Base-by-base conservation (phyloP, 2,329 filamentous ascomycete species). In the Sclerotinia spermophila region DNA sequence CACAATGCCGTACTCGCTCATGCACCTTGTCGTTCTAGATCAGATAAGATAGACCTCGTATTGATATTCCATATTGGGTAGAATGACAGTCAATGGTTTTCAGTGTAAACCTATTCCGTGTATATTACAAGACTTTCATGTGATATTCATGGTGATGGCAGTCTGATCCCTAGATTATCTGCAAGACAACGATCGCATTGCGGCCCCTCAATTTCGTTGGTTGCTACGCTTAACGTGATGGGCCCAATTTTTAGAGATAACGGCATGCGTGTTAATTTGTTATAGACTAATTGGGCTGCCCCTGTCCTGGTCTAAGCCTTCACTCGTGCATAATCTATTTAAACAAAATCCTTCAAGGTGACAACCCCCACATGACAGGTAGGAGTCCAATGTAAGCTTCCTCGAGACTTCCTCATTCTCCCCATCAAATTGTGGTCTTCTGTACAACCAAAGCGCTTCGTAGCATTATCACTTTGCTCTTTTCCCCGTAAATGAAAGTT, bases 141-240 rank as follows among this genome's bases (percentile, higher is more conserved):
- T 17, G 30, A 48, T 64, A 48, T 38, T n/a, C 21, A 65, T 38
- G 24, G 44, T 17, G 44, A 27, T 35, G 8, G 6, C 3, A 38
- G 48, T 45, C 51, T 24, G 33, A n/a, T 15, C 21, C 30, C 35
- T 64, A 33, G 8, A 51, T 45, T 13, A 27, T 38, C 33, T 17
- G 24, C 21, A 51, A n/a, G 44, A 38, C 44, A 51, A 38, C 30
- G 33, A 65, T 21, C 44, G 38, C 24, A 38, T n/a, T 51, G 61
- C 33, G 61, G 61, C n/a, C 21, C 60, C 60, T 35, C 60, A 64
- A 64, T 48, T 48, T n/a, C 21, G 42, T 42, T 27, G 60, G 33
- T 19, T 58, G 24, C 45, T 30, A 60, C 24, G 15, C 56, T 65
- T 51, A 33, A n/a, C 24, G 35, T 1, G 24, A 21, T 61, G 24